phyloP scores from a whole-genome alignment of 345 rosid genomes.

The Theobroma cacao region DNA sequence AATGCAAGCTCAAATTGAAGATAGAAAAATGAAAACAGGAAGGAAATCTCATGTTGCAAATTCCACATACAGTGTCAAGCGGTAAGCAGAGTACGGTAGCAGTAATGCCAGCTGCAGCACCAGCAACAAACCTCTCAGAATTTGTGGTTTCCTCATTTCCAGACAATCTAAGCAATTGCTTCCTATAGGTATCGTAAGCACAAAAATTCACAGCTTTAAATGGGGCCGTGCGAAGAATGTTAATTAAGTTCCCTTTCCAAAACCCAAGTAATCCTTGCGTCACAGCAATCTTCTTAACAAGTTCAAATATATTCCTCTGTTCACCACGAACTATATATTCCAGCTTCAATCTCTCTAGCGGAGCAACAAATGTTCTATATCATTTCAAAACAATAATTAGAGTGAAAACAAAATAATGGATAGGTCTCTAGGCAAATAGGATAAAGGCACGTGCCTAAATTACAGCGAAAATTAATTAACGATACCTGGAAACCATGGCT shows the following conservation, averaged over 20 bases:
- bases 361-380: slow-evolving; percentile 73
- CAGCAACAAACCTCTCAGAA: slow-evolving; percentile 69
- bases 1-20: background rate
- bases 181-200: slow-evolving; percentile 73
- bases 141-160: slow-evolving; percentile 64
- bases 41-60: background rate
- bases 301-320: slow-evolving; percentile 46
- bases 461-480: background rate
- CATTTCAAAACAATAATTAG: slow-evolving; percentile 5
- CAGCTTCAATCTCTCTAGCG: slow-evolving; percentile 74
- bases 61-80: slow-evolving; percentile 58
- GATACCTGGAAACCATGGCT: slow-evolving; percentile 76
- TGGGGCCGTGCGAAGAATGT: slow-evolving; percentile 75
- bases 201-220: slow-evolving; percentile 72
- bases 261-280: slow-evolving; percentile 66
- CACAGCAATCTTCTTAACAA: slow-evolving; percentile 49
- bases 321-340: slow-evolving; percentile 76
- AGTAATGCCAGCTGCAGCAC: slow-evolving; percentile 79
- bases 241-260: slow-evolving; percentile 77
- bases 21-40: background rate
- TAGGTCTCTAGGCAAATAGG: background rate
- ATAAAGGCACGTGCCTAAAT: background rate
- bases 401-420: background rate
- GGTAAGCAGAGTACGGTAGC: slow-evolving; percentile 71
- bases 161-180: slow-evolving; percentile 52